phyloP scores from a whole-genome alignment of 257 asterid genomes.

The Nicotiana tabacum region DNA sequence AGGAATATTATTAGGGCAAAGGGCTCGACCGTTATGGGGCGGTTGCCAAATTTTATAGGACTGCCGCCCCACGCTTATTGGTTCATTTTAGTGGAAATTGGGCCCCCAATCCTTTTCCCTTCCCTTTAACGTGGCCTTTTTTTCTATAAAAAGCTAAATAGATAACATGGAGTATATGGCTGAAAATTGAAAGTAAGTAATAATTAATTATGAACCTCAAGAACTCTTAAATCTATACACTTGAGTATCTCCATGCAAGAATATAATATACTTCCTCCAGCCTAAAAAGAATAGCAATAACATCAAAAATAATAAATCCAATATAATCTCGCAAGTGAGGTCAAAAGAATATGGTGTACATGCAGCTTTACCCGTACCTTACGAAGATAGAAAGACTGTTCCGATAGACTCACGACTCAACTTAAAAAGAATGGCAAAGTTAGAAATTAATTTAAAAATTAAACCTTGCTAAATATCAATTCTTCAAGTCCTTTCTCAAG shows the following conservation, averaged over 20 bases:
- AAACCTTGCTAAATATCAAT: too few relatives aligned
- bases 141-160: background rate
- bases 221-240: background rate
- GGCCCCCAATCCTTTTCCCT: background rate
- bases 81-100: constrained; percentile 7
- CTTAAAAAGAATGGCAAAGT: too few relatives aligned
- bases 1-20: background rate
- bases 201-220: background rate
- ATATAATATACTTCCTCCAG: background rate
- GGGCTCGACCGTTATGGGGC: constrained; percentile 10
- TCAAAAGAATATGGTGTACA: too few relatives aligned
- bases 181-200: background rate
- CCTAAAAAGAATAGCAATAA: background rate
- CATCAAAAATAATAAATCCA: too few relatives aligned
- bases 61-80: constrained; percentile 18
- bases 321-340: too few relatives aligned
- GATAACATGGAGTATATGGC: background rate
- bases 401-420: too few relatives aligned
- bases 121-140: background rate
- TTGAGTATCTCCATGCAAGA: background rate
- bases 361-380: too few relatives aligned
- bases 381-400: too few relatives aligned
- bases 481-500: too few relatives aligned
- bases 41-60: constrained; percentile 11
- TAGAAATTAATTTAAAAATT: too few relatives aligned